Conservation (phyloP, 257 asterid species). For the Verbascum thapsus region DNA sequence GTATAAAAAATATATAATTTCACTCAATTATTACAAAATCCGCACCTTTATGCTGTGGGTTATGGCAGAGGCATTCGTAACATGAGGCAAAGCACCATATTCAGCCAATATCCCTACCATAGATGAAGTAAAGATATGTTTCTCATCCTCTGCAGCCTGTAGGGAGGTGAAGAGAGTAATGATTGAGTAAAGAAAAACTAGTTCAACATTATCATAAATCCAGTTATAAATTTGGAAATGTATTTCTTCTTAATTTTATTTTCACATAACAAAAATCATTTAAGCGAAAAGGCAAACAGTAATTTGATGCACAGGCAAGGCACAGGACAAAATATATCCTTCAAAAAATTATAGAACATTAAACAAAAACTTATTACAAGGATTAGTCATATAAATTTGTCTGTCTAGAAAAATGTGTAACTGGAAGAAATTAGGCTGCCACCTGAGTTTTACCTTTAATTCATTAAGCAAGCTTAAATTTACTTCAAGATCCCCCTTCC, state of each 20-base stretch:
- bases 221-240: constrained; percentile 8
- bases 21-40: constrained; percentile 19
- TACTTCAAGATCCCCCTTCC: constrained; percentile 95
- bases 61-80: constrained; percentile 77
- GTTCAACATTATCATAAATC: not conserved
- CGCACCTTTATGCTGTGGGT: constrained; percentile 78
- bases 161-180: constrained; percentile 9
- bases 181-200: constrained; percentile 7
- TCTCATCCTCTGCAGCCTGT: constrained; percentile 86
- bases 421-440: not conserved
- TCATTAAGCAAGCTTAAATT: constrained; percentile 82
- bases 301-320: not conserved
- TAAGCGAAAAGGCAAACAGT: not conserved
- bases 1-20: not conserved
- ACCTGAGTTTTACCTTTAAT: constrained; percentile 81
- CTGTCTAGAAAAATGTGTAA: too few relatives aligned
- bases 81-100: constrained; percentile 85
- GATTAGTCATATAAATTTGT: not conserved
- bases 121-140: constrained; percentile 69
- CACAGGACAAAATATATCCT: too few relatives aligned
- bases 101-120: constrained; percentile 76
- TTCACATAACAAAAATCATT: not conserved
- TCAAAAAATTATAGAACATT: too few relatives aligned
- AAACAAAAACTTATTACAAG: too few relatives aligned
- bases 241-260: constrained; percentile 2